Evolutionary conservation across 2,329 filamentous ascomycete species (phyloP).

Genomic region (Nemania sp.): DNA sequence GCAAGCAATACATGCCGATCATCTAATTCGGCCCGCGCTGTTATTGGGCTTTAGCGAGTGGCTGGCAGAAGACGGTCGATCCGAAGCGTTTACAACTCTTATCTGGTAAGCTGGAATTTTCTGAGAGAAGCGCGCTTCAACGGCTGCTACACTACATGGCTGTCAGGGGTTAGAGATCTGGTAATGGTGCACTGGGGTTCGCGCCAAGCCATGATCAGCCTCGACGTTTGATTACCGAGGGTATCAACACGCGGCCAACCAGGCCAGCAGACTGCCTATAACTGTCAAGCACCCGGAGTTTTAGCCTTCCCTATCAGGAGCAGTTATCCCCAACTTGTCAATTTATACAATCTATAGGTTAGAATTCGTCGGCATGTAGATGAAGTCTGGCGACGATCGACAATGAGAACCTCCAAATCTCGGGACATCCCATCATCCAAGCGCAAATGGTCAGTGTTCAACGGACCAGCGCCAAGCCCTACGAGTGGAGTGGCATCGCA

Average conservation of each 20-base stretch:
- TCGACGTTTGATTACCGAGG: slow-evolving; percentile 21
- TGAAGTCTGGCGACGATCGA: slow-evolving; percentile 16
- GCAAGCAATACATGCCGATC: slow-evolving; percentile 16
- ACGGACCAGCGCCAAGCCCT: slow-evolving; percentile 14
- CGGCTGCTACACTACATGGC: slow-evolving; percentile 1
- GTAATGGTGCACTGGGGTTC: slow-evolving; percentile 14
- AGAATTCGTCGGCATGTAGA: slow-evolving; percentile 4
- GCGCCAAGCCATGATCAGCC: slow-evolving; percentile 32
- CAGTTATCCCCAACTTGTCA: slow-evolving; percentile 9
- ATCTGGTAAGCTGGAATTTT: slow-evolving; percentile 19
- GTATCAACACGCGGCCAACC: slow-evolving; percentile 2
- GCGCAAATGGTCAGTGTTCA: slow-evolving; percentile 22
- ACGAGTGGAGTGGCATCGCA: slow-evolving; percentile 6
- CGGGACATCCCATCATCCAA: slow-evolving; percentile 8
- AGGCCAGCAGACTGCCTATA: slow-evolving; percentile 5
- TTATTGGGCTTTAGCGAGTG: slow-evolving; percentile 7
- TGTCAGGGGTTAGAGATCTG: slow-evolving; percentile 23
- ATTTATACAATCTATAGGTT: slow-evolving; percentile 3
- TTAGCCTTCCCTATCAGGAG: slow-evolving; percentile 22
- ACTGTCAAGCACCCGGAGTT: slow-evolving; percentile 1
- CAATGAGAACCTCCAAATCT: slow-evolving; percentile 7
- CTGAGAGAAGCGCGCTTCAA: slow-evolving; percentile 18
- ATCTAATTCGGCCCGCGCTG: background rate
- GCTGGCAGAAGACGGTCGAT: slow-evolving; percentile 6
- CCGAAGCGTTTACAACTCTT: slow-evolving; percentile 14